Conservation (phyloP, 345 rosid species). For the Murraya koenigii region DNA sequence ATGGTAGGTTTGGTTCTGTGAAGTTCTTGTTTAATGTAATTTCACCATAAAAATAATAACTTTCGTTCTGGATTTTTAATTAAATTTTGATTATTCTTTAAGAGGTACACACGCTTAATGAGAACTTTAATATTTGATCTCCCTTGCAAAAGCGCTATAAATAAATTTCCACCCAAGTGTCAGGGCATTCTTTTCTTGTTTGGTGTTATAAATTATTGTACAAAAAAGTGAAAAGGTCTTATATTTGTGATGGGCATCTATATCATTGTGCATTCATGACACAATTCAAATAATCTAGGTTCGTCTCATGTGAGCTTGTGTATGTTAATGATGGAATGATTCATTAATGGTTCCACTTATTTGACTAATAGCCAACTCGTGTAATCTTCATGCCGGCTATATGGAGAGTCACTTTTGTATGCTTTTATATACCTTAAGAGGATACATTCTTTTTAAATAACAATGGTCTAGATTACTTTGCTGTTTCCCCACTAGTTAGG, state of each 20-base stretch:
- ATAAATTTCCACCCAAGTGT: neutral
- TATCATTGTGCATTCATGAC: neutral
- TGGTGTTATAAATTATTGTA: neutral
- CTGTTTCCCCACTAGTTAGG: neutral
- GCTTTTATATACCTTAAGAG: neutral
- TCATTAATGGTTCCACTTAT: neutral
- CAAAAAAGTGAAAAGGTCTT: neutral
- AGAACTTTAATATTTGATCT: neutral
- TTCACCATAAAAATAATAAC: neutral
- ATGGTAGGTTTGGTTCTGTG: constrained; percentile 44
- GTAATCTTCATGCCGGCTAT: neutral
- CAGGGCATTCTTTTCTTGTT: neutral
- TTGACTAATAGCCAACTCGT: neutral
- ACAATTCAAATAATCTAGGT: neutral
- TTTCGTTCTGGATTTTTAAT: neutral
- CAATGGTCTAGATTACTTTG: neutral
- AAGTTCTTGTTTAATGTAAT: neutral
- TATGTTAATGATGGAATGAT: no score
- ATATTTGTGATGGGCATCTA: neutral
- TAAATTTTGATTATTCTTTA: neutral
- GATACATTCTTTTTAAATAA: neutral
- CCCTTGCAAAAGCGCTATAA: neutral
- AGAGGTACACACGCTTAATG: neutral
- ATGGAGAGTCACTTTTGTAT: neutral
- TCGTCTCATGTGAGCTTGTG: neutral